A percentile compares a stretch with the other conserved stretches of the same genome.
These are phyloP conservation scores for Botrytis byssoidea DNA, from an alignment of 2,329 filamentous ascomycete species.

Conservation along the genomic window DNA sequence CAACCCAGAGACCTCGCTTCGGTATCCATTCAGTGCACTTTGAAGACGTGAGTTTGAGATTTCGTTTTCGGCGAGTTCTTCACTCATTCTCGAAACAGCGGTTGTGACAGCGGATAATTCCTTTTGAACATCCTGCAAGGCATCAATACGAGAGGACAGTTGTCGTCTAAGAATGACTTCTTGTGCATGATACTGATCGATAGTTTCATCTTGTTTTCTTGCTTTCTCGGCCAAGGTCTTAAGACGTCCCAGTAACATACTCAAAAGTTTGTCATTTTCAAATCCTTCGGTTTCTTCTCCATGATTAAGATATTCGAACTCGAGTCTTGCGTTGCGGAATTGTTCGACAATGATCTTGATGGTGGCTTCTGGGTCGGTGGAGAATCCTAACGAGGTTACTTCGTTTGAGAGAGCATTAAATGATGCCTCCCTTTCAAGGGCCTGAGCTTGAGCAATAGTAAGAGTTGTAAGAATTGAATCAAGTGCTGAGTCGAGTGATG, in stretches of 20 bases:
- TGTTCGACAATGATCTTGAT: conserved; percentile 48
- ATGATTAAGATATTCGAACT: conserved; percentile 61
- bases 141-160: conserved; percentile 52
- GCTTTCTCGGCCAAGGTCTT: conserved; percentile 48
- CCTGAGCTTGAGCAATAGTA: conserved; percentile 36
- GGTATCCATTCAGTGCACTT: conserved; percentile 52
- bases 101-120: conserved; percentile 41
- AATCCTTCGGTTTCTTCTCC: conserved; percentile 55
- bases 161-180: conserved; percentile 57
- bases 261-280: conserved; percentile 51
- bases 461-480: conserved; percentile 38
- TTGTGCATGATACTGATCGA: conserved; percentile 60
- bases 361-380: conserved; percentile 41
- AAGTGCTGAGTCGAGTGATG: conserved; percentile 35
- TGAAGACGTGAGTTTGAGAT: conserved; percentile 51
- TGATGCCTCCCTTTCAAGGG: conserved; percentile 44
- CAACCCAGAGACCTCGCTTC: conserved; percentile 53
- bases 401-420: conserved; percentile 49
- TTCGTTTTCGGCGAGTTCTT: conserved; percentile 41
- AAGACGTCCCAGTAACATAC: conserved; percentile 52
- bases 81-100: conserved; percentile 24
- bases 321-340: conserved; percentile 57
- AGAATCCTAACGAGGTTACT: conserved; percentile 53
- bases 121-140: conserved; percentile 48
- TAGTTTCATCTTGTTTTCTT: conserved; percentile 50